Base-by-base conservation (phyloP, 2,329 filamentous ascomycete genomes). In the Colletotrichum sp. region DNA sequence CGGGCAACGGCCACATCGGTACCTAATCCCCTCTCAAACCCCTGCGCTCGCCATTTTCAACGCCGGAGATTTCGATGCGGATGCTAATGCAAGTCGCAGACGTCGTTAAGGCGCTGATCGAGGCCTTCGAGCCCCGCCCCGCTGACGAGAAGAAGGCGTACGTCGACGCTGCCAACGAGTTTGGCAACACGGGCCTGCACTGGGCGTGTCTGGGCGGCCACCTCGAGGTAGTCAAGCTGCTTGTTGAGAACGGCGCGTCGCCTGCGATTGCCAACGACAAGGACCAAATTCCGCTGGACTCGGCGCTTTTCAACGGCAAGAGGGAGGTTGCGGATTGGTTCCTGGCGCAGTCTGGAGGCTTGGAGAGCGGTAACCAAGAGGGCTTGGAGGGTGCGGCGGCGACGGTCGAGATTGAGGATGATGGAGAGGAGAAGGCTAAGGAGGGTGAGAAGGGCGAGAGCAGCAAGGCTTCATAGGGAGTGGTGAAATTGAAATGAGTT, bases 171-270 rank as follows among this genome's bases (percentile, higher is more conserved):
- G 89, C 91, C 77, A 99, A 99, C 82, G 88, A 92, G 77, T 93
- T 94, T 62, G 96, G 96, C 60, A 99, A 98, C 87, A 98, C 96
- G 1, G 92, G 95, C 1, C 88, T 99, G 74, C 97, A 99, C 86
- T 99, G 96, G 96, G 96, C 96, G 0, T 95, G 95, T 1, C 87
- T 98, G 71, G 97, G 98, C 71, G 96, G 96, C 2, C 96, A 98
- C 81, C 87, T 99, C 5, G 91, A 93, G 7, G 91, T 93, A 5
- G 95, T 98, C 8, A 95, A 96, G 87, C 86, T 92, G 1, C 89
- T 99, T 15, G 89, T 98, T 3, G 92, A 93, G 60, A 88, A 92
- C 4, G 96, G 95, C 4, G 96, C 96, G 2, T 93, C 95, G 75
- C 93, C 96, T 6, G 92, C 92, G 13, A 87, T 95, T 36, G 93